Evolutionary conservation across 805 yeast genomes (phyloP).

Genomic region (Starmerella davenportii): DNA sequence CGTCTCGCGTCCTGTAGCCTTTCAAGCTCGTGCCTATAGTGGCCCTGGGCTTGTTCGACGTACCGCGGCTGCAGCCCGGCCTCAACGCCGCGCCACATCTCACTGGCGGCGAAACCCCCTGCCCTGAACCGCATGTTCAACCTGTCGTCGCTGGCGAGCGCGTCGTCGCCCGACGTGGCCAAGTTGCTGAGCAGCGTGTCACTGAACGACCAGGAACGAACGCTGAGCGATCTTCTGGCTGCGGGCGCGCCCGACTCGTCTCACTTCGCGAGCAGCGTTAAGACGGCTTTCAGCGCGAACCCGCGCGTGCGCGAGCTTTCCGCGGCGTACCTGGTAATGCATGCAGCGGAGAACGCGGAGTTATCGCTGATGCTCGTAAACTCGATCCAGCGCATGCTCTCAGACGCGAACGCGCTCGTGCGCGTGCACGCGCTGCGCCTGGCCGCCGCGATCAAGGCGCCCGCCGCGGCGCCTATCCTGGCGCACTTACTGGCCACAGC

Average conservation of each 20-base stretch:
- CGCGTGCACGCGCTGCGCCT: conserved; percentile 63
- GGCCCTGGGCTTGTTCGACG: too few species aligned
- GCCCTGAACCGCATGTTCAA: too few species aligned
- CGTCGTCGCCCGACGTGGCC: neutral
- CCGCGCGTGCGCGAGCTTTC: conserved; percentile 50
- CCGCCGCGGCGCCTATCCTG: conserved; percentile 65
- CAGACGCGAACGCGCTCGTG: conserved; percentile 42
- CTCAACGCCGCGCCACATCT: too few species aligned
- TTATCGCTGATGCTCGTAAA: conserved; percentile 78
- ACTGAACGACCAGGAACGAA: neutral
- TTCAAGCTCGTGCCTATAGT: too few species aligned
- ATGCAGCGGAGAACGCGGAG: conserved; percentile 72
- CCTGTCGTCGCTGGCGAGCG: neutral
- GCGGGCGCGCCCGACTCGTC: neutral
- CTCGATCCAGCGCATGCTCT: conserved; percentile 69
- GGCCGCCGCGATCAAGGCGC: conserved; percentile 64
- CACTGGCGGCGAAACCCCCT: too few species aligned
- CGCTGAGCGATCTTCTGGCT: neutral
- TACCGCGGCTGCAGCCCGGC: too few species aligned
- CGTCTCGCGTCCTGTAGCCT: too few species aligned
- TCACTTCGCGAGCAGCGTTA: neutral
- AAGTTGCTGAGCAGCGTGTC: neutral
- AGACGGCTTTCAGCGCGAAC: neutral
- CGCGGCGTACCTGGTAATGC: conserved; percentile 51
- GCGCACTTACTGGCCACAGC: conserved; percentile 54